Evolutionary conservation across 169 alveolate species (phyloP).

Genomic region (Cyclospora cayetanensis): DNA sequence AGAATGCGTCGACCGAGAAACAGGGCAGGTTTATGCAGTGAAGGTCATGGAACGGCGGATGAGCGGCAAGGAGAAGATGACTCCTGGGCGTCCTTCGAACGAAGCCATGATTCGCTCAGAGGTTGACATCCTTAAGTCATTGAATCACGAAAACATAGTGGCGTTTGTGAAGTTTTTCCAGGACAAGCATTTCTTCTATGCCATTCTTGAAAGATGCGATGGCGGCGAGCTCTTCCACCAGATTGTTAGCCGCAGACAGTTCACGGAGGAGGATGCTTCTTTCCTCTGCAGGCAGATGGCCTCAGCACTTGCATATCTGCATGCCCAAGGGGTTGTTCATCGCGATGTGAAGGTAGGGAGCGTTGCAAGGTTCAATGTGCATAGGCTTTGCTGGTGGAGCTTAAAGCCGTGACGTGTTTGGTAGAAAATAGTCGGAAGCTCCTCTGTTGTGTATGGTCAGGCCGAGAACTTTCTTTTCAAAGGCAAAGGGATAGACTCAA

Average conservation of each 20-base stretch:
- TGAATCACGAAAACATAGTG: slow-evolving; percentile 64
- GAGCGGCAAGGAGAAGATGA: slow-evolving; percentile 66
- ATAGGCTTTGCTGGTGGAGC: too few relatives aligned
- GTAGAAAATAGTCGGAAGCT: too few relatives aligned
- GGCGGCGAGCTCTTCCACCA: slow-evolving; percentile 85
- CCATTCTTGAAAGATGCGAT: slow-evolving; percentile 82
- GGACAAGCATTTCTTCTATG: slow-evolving; percentile 75
- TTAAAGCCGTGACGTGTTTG: too few relatives aligned
- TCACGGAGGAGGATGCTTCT: slow-evolving; percentile 79
- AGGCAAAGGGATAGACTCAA: slow-evolving; percentile 70
- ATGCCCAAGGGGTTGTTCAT: slow-evolving; percentile 81
- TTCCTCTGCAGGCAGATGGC: slow-evolving; percentile 77
- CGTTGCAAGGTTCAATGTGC: too few relatives aligned
- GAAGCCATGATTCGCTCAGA: slow-evolving; percentile 79
- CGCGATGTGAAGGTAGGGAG: slow-evolving; percentile 83
- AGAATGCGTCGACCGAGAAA: slow-evolving; percentile 75
- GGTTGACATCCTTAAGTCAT: slow-evolving; percentile 83
- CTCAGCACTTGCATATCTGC: slow-evolving; percentile 80
- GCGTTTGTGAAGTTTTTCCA: slow-evolving; percentile 81
- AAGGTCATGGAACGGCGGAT: slow-evolving; percentile 82
- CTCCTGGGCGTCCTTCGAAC: slow-evolving; percentile 71
- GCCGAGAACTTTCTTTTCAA: slow-evolving; percentile 72
- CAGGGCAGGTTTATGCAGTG: slow-evolving; percentile 81
- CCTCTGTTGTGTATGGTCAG: slow-evolving; percentile 11
- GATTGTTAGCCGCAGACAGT: slow-evolving; percentile 76